Evolutionary conservation across 495 filamentous ascomycete species (phyloP).

Genomic region (Friedmanniomyces endolithicus): DNA sequence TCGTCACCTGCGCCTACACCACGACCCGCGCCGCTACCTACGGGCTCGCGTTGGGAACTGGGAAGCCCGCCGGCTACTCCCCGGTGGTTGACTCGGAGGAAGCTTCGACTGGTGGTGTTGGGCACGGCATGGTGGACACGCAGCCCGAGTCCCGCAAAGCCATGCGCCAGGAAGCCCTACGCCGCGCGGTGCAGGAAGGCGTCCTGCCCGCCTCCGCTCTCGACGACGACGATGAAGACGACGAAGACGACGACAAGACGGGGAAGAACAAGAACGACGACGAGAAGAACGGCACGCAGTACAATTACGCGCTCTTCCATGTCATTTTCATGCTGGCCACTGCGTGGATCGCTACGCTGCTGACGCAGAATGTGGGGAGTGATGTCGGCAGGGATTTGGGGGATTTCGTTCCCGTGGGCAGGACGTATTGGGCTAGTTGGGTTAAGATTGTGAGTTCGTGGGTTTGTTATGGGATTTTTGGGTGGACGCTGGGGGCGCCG

Average conservation of each 20-base stretch:
- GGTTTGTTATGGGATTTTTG: slow-evolving; percentile 91
- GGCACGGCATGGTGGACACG: slow-evolving; percentile 79
- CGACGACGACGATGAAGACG: slow-evolving; percentile 64
- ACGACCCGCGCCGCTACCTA: slow-evolving; percentile 94
- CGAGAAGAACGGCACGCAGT: slow-evolving; percentile 78
- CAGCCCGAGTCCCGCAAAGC: slow-evolving; percentile 71
- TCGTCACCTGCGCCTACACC: slow-evolving; percentile 94
- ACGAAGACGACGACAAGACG: slow-evolving; percentile 41
- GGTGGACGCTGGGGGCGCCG: slow-evolving; percentile 84
- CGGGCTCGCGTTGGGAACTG: slow-evolving; percentile 60
- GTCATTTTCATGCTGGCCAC: slow-evolving; percentile 95
- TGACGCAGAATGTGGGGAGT: slow-evolving; percentile 71
- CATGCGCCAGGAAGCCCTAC: slow-evolving; percentile 85
- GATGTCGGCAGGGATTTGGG: slow-evolving; percentile 41
- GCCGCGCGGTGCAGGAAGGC: slow-evolving; percentile 81
- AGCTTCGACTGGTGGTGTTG: slow-evolving; percentile 55
- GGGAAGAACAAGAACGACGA: slow-evolving; percentile 55
- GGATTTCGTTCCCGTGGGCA: slow-evolving; percentile 80
- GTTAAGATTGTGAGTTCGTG: slow-evolving; percentile 97
- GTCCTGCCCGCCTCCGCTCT: slow-evolving; percentile 84
- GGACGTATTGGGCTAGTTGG: slow-evolving; percentile 97
- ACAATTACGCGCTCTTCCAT: slow-evolving; percentile 94
- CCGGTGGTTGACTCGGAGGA: slow-evolving; percentile 36
- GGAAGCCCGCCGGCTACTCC: slow-evolving; percentile 40
- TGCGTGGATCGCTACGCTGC: slow-evolving; percentile 83